These are phyloP conservation scores for Backusella circina DNA, from an alignment of 192 early-diverging fungal species.

Conservation along the genomic window DNA sequence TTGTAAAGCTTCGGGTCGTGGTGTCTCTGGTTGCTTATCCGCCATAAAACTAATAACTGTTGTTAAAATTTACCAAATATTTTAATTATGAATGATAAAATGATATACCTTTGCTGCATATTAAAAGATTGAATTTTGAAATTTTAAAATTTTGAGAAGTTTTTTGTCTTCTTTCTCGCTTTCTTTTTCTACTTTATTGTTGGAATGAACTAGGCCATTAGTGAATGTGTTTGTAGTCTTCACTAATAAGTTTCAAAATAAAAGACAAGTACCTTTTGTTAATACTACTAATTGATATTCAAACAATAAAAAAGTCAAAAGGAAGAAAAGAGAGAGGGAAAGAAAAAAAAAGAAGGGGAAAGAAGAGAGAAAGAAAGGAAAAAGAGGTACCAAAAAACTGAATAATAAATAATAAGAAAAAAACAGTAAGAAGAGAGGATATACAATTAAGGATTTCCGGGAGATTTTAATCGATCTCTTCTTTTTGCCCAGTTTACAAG, in stretches of 20 bases:
- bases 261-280: background rate
- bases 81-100: background rate
- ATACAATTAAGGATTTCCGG: constrained; percentile 3
- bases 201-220: background rate
- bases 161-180: background rate
- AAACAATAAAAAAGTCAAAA: background rate
- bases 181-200: background rate
- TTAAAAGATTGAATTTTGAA: background rate
- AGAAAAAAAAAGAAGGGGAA: background rate
- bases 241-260: background rate
- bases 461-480: background rate
- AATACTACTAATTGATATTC: background rate
- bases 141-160: background rate
- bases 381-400: background rate
- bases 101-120: background rate
- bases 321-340: background rate
- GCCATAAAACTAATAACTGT: constrained; percentile 9
- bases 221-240: background rate
- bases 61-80: background rate
- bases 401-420: background rate
- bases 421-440: background rate
- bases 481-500: background rate
- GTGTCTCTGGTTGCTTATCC: constrained; percentile 24
- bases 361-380: background rate
- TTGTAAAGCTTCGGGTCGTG: constrained; percentile 17